phyloP scores from a whole-genome alignment of 441 rosid species.

The Populus hybrid region DNA sequence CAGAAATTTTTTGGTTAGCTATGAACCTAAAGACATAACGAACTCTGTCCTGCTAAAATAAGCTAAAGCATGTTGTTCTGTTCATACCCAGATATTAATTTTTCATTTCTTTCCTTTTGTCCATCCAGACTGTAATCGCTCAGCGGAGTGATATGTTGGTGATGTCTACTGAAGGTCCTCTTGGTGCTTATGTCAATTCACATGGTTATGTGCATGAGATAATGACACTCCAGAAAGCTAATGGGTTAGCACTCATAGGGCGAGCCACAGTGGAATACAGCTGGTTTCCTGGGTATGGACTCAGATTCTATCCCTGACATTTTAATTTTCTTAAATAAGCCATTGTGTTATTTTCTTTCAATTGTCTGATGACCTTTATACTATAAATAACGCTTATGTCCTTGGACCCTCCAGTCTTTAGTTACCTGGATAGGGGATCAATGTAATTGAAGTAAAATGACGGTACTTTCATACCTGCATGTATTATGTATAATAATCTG shows the following conservation, averaged over 20 bases:
- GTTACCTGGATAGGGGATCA: neutral
- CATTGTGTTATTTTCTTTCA: neutral
- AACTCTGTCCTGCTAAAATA: neutral
- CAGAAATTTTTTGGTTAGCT: neutral
- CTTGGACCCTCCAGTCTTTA: neutral
- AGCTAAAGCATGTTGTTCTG: neutral
- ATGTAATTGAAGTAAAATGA: neutral
- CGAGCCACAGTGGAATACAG: conserved; percentile 54
- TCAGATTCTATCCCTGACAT: neutral
- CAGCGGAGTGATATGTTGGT: conserved; percentile 91
- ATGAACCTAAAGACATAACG: neutral
- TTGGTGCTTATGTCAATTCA: conserved; percentile 86
- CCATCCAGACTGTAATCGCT: conserved; percentile 63
- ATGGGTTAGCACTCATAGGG: conserved; percentile 56
- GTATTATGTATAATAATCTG: neutral
- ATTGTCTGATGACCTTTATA: neutral
- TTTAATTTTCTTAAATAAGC: neutral
- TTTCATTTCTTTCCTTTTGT: neutral
- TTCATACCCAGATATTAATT: neutral
- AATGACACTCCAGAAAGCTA: conserved; percentile 67
- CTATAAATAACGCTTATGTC: neutral
- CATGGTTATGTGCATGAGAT: conserved; percentile 74
- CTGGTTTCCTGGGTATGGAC: conserved; percentile 97
- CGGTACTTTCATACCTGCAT: neutral
- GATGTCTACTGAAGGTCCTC: conserved; percentile 95